These are phyloP conservation scores for Acacia concinna DNA, from an alignment of 331 rosid genomes.

Conservation along the genomic window DNA sequence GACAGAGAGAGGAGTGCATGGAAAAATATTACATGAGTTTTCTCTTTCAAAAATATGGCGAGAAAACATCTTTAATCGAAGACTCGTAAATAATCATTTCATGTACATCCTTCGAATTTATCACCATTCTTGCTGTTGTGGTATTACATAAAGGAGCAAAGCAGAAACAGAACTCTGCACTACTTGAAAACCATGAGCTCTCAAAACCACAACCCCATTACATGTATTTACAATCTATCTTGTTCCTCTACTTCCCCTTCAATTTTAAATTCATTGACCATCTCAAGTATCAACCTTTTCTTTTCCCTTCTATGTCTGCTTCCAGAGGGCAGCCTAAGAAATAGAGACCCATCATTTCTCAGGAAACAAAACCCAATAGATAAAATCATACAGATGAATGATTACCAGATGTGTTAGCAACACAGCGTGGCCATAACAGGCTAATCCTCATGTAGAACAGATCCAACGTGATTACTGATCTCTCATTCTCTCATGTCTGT, in stretches of 20 bases:
- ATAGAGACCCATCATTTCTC: slow-evolving; percentile 35
- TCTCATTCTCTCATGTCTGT: slow-evolving; percentile 42
- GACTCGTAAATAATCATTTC: slow-evolving; percentile 43
- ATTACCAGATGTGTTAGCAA: slow-evolving; percentile 21
- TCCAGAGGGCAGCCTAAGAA: slow-evolving; percentile 33
- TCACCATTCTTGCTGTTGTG: slow-evolving; percentile 40
- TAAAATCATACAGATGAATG: slow-evolving; percentile 26
- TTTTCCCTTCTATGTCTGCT: slow-evolving; percentile 30
- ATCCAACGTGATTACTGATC: slow-evolving; percentile 18
- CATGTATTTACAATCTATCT: slow-evolving; percentile 67
- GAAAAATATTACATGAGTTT: slow-evolving; percentile 39
- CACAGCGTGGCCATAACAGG: slow-evolving; percentile 33
- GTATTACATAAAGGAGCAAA: slow-evolving; percentile 29
- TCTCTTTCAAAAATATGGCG: slow-evolving; percentile 44
- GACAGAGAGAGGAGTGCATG: slow-evolving; percentile 32
- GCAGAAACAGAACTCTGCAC: slow-evolving; percentile 43
- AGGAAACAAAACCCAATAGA: slow-evolving; percentile 25
- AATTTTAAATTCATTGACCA: slow-evolving; percentile 30
- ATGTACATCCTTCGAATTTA: slow-evolving; percentile 59
- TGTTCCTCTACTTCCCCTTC: slow-evolving; percentile 50
- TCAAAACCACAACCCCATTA: slow-evolving; percentile 39
- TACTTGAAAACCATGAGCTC: slow-evolving; percentile 31
- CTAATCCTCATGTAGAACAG: slow-evolving; percentile 33
- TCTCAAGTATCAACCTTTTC: slow-evolving; percentile 25
- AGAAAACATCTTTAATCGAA: slow-evolving; percentile 43